A percentile compares a stretch with the other conserved stretches of the same genome.
These are phyloP conservation scores for Phytophthora brassicae DNA, from an alignment of 352 stramenopile species.

Conservation along the genomic window DNA sequence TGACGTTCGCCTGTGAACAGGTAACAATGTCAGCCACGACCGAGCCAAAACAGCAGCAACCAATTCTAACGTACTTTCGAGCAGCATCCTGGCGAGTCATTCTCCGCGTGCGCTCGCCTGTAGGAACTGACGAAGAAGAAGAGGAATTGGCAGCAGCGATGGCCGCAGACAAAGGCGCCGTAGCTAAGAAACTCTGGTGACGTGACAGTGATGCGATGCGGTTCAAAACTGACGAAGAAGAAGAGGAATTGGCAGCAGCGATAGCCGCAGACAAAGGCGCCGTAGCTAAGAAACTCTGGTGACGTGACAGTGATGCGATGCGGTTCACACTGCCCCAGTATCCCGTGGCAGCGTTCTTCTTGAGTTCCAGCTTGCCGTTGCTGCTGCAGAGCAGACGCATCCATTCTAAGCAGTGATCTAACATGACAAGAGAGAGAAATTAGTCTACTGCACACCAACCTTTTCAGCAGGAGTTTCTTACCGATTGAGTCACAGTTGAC, in stretches of 20 bases:
- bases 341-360: conserved; percentile 85
- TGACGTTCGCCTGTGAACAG: conserved; percentile 63
- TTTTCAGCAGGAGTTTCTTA: conserved; percentile 26
- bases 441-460: neutral
- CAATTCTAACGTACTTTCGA: conserved; percentile 56
- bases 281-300: conserved; percentile 83
- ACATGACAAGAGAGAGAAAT: conserved; percentile 4
- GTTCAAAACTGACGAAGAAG: too few species aligned
- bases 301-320: conserved; percentile 78
- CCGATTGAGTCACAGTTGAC: conserved; percentile 82
- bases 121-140: conserved; percentile 8
- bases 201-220: conserved; percentile 81
- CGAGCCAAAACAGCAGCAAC: neutral
- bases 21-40: conserved; percentile 6
- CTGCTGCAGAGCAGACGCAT: conserved; percentile 84
- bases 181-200: conserved; percentile 84
- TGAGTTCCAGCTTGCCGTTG: conserved; percentile 87
- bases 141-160: conserved; percentile 39
- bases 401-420: conserved; percentile 87
- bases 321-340: conserved; percentile 87
- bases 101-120: conserved; percentile 48
- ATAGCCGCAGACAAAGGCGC: conserved; percentile 48
- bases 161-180: conserved; percentile 47
- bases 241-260: conserved; percentile 36
- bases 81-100: conserved; percentile 77